These are phyloP conservation scores for Fusarium mexicanum DNA, from an alignment of 2,329 filamentous ascomycete genomes.

Conservation along the genomic window DNA sequence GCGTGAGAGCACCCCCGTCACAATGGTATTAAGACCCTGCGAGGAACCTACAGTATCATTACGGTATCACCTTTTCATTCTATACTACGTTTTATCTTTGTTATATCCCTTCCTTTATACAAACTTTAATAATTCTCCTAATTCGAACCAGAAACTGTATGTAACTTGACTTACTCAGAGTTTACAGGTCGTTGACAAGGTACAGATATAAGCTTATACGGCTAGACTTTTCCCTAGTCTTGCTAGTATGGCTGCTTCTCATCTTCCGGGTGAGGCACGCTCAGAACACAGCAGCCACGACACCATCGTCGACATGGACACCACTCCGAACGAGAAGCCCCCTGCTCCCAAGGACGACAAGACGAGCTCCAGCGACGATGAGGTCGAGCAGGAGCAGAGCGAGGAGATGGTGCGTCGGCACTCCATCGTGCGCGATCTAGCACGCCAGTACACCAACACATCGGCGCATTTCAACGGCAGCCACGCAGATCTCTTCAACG, in stretches of 20 bases:
- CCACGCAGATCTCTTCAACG: slow-evolving; percentile 25
- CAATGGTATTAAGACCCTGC: slow-evolving; percentile 24
- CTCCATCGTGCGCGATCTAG: slow-evolving; percentile 35
- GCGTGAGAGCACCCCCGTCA: neutral
- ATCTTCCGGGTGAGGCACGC: slow-evolving; percentile 11
- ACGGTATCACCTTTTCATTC: neutral
- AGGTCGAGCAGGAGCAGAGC: neutral
- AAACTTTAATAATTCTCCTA: slow-evolving; percentile 6
- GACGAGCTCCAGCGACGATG: slow-evolving; percentile 18
- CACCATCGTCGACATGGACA: slow-evolving; percentile 26
- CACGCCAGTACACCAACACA: slow-evolving; percentile 26
- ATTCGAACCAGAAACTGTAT: slow-evolving; percentile 18
- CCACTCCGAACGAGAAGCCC: slow-evolving; percentile 18
- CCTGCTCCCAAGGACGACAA: neutral
- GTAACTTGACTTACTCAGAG: neutral
- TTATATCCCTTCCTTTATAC: neutral
- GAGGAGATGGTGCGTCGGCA: slow-evolving; percentile 32
- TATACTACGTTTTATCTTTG: neutral
- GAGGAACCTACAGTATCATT: neutral
- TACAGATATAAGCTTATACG: neutral
- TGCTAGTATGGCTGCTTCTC: slow-evolving; percentile 20
- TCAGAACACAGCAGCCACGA: slow-evolving; percentile 31
- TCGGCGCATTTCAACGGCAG: slow-evolving; percentile 27
- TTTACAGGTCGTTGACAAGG: neutral
- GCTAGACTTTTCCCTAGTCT: slow-evolving; percentile 1